Base-by-base conservation (phyloP, 805 yeast species). In the Teunomyces panamensis region DNA sequence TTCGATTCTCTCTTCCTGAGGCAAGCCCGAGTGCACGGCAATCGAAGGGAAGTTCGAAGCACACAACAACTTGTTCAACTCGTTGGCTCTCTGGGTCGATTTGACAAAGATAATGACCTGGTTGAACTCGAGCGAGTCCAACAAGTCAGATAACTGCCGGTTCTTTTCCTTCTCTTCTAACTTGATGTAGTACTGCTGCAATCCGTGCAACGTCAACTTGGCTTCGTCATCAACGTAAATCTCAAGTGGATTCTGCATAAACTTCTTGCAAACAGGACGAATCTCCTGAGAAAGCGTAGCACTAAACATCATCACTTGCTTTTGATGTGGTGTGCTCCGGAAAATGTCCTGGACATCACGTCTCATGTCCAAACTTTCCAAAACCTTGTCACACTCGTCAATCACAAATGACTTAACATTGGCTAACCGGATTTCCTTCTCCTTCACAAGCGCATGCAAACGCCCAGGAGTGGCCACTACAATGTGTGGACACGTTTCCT, bases 391-490 rank as follows among this genome's bases (percentile, higher is more conserved):
- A 84, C 98, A 94, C 79, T 92, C 99, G 69, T 92, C 99, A 63
- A 92, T 83, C 54, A 94, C 97, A 62, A 92, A 94, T 55, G 90
- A 86, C 80, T 92, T 92, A 63, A 92, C 87, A 67, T 88, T 87
- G 74, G 84, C 84, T 58, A 94, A 80, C 60, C 96, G 85, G 55
- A 94, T 79, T 49, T 83, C 78, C 76, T 91, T 91, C 63, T 94
- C 98, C 67, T 94, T 85, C 24, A 92, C 95, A 48, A 94, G 79
- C 49, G 96, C 97, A 63, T 85, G 88, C 69, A 94, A 80, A 78
- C 99, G 89, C 72, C 99, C 99, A 53, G 99, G 99, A 27, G 99
- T 92, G 50, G 96, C 97, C 54, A 92, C 99, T 53, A 94, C 87
- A 62, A 92, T 88, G 71, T 94, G 97, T 50, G 99, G 99, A 63